Evolutionary conservation across 202 grass and related monocot genomes (phyloP).

Genomic region (Panicum virgatum): DNA sequence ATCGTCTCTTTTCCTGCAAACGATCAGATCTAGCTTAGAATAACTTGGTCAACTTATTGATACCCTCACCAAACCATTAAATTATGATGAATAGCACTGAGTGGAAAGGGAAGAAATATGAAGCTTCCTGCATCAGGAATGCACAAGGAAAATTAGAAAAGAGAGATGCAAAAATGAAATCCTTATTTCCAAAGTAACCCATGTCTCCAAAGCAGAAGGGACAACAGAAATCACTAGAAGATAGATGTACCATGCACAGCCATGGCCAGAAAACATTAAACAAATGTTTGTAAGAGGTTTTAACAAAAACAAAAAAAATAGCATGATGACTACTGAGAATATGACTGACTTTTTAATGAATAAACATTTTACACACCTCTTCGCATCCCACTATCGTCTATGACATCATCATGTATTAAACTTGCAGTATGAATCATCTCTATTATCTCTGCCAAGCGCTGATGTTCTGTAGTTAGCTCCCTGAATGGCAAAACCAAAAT

Average conservation of each 20-base stretch:
- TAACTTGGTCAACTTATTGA: neutral
- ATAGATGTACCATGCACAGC: neutral
- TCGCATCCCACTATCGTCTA: conserved; percentile 92
- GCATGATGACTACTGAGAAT: neutral
- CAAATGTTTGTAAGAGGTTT: conserved; percentile 17
- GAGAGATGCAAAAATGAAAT: neutral
- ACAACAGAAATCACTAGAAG: neutral
- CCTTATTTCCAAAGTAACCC: neutral
- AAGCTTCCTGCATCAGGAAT: neutral
- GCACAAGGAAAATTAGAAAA: neutral
- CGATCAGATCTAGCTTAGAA: conserved; percentile 14
- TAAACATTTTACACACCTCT: conserved; percentile 61
- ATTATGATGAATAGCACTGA: conserved; percentile 8
- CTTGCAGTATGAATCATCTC: conserved; percentile 99
- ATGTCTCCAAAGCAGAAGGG: neutral
- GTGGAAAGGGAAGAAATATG: conserved; percentile 5
- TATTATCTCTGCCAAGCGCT: conserved; percentile 93
- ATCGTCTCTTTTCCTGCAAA: conserved; percentile 84
- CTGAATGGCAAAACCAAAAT: conserved; percentile 47
- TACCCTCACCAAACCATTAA: neutral
- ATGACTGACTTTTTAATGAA: neutral
- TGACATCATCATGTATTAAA: conserved; percentile 96
- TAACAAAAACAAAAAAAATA: neutral
- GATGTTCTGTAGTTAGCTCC: conserved; percentile 81
- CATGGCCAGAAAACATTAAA: neutral